Evolutionary conservation across 2,329 filamentous ascomycete species (phyloP), one percentile per base, ranked within the genome.

Genomic region (Fusarium ambrosium): DNA sequence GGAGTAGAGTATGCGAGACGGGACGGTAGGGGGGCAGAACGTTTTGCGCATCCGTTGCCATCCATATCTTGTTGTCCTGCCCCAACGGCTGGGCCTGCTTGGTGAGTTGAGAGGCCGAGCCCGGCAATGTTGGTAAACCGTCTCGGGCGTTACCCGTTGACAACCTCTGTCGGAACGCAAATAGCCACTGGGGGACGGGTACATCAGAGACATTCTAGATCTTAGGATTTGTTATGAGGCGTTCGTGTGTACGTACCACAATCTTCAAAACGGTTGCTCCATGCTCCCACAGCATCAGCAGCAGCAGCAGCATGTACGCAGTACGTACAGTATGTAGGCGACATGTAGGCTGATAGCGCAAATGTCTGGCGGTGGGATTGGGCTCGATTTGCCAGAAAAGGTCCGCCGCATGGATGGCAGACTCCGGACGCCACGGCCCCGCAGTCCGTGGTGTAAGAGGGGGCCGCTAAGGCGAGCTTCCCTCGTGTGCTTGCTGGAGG

Each of bases 391-490:
- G 41, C 65, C 43, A 48, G 61, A 53, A 53, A 68, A 64, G 62
- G 56, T 60, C 36, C 56, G 45, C 14, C 29, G 32, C 51, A 69
- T 45, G 45, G 34, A 70, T 56, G 41, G 45, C 39, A 58, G 53
- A 64, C 39, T 59, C 43, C 67, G 68, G 69, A 67, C 69, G 36
- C 66, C 51, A 32, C 70, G 64, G 74, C 74, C 76, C 76, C 76
- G 72, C 76, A 69, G 63, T 74, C 68, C 56, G 60, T 69, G 68
- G 51, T 68, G 36, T 36, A 66, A 71, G 53, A 64, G 62, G 53
- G 56, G 60, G 61, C 53, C 69, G 56, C 72, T 67, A 75, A 75
- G 29, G 66, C 59, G 69, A 75, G 69, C 69, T 64, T 58, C 67
- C 56, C 61, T 67, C 13, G 62, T 64, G 39, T 64, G 39, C 36